Conservation (phyloP, 2,329 filamentous ascomycete species). For the Diaporthe ilicicola region DNA sequence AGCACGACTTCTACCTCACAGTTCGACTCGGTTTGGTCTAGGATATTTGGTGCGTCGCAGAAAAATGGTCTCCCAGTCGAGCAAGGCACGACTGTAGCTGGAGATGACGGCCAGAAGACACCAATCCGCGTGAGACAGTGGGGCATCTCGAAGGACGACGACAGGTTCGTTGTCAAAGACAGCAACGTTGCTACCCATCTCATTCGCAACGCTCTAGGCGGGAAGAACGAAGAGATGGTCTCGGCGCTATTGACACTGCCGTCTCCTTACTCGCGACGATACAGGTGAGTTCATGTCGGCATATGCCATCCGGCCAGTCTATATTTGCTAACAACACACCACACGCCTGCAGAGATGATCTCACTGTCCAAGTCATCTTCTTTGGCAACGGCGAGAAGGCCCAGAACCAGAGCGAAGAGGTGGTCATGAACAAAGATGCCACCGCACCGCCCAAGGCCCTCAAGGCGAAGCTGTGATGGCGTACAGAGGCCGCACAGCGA, state of each 20-base stretch:
- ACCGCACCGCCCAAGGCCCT: conserved; percentile 63
- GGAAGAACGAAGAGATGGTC: conserved; percentile 92
- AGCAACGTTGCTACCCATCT: conserved; percentile 97
- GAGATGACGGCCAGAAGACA: conserved; percentile 76
- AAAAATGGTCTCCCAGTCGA: conserved; percentile 77
- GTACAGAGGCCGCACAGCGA: background rate
- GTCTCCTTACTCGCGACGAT: conserved; percentile 88
- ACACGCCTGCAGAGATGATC: conserved; percentile 73
- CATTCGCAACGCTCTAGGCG: conserved; percentile 92
- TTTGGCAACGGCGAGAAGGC: conserved; percentile 81
- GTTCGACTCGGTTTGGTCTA: conserved; percentile 75
- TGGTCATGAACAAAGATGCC: conserved; percentile 87
- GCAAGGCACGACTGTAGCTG: conserved; percentile 55
- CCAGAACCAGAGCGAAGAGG: conserved; percentile 66
- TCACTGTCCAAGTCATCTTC: conserved; percentile 98
- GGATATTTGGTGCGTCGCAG: conserved; percentile 64
- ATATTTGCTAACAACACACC: conserved; percentile 33
- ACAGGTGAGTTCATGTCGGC: conserved; percentile 70
- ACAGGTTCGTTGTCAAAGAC: conserved; percentile 92
- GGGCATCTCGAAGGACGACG: conserved; percentile 78
- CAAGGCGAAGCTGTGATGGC: conserved; percentile 39
- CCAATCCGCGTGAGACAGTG: conserved; percentile 93
- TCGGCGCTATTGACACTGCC: conserved; percentile 91
- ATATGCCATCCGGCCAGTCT: background rate
- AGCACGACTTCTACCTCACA: conserved; percentile 64